A percentile compares a stretch with the other conserved stretches of the same genome.
These are phyloP conservation scores for Pleurotus djamor DNA, from an alignment of 768 basidiomycete genomes.

Conservation along the genomic window DNA sequence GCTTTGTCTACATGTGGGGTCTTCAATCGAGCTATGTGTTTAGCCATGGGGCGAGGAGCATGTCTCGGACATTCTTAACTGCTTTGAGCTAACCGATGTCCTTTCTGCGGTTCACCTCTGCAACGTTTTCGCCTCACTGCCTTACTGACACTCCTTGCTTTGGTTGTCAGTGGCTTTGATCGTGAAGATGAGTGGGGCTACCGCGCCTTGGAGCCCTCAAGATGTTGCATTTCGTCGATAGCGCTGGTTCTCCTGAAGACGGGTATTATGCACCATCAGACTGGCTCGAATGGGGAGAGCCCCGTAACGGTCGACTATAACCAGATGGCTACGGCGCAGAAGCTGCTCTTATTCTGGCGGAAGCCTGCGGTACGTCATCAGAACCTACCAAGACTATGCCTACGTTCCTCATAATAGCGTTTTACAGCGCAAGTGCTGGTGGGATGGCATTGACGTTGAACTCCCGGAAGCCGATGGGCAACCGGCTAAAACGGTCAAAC, in stretches of 20 bases:
- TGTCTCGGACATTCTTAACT: neutral
- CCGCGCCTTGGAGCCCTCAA: slow-evolving; percentile 90
- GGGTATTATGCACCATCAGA: slow-evolving; percentile 78
- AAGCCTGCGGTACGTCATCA: slow-evolving; percentile 89
- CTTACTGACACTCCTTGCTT: slow-evolving; percentile 4
- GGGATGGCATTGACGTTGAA: slow-evolving; percentile 95
- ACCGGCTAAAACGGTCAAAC: slow-evolving; percentile 63
- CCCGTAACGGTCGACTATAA: slow-evolving; percentile 82
- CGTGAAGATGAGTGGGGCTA: slow-evolving; percentile 99
- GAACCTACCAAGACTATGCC: neutral
- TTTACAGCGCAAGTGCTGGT: slow-evolving; percentile 97
- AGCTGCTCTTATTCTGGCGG: slow-evolving; percentile 95
- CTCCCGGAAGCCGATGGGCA: slow-evolving; percentile 57
- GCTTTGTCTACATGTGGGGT: slow-evolving; percentile 2
- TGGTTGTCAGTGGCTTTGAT: slow-evolving; percentile 78
- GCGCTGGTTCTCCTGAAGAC: slow-evolving; percentile 97
- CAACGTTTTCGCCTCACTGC: slow-evolving; percentile 1
- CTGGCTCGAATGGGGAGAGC: slow-evolving; percentile 45
- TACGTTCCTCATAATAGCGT: slow-evolving; percentile 8
- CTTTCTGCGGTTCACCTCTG: neutral
- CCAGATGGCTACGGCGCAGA: slow-evolving; percentile 98
- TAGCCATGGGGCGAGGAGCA: neutral
- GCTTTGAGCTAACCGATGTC: neutral
- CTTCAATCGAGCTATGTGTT: no score
- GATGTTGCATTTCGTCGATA: slow-evolving; percentile 98